Conservation (phyloP, 1,284 basidiomycete species). For the Agaricales sp. region DNA sequence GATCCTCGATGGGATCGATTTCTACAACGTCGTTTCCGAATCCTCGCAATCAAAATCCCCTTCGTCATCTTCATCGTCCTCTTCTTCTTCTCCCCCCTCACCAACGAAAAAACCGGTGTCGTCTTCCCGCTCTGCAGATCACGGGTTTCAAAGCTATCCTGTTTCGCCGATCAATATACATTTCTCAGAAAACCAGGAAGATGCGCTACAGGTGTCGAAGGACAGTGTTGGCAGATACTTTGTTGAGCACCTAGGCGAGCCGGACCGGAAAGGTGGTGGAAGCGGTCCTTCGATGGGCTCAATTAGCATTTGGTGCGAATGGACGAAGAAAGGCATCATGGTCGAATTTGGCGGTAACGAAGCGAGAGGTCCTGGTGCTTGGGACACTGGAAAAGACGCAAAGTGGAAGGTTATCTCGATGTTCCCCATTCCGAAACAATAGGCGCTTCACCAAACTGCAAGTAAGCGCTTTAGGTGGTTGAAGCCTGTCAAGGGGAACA, state of each 20-base stretch:
- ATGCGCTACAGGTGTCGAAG: slow-evolving; percentile 35
- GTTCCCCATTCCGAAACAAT: slow-evolving; percentile 31
- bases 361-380: slow-evolving; percentile 69
- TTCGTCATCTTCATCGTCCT: not conserved
- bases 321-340: slow-evolving; percentile 72
- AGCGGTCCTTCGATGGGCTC: slow-evolving; percentile 72
- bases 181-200: slow-evolving; percentile 25
- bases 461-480: no score
- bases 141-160: slow-evolving; percentile 46
- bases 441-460: no score
- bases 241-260: slow-evolving; percentile 68
- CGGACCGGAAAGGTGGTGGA: slow-evolving; percentile 79
- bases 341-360: slow-evolving; percentile 74
- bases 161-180: slow-evolving; percentile 33
- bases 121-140: slow-evolving; percentile 27
- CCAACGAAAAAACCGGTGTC: slow-evolving; percentile 18
- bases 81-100: slow-evolving; percentile 13
- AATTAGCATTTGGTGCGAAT: slow-evolving; percentile 87
- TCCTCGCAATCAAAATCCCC: not conserved
- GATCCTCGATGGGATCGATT: slow-evolving; percentile 61
- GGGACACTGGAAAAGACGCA: slow-evolving; percentile 77
- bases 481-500: no score
- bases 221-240: slow-evolving; percentile 68
- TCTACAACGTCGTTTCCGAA: slow-evolving; percentile 56
- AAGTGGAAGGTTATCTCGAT: slow-evolving; percentile 66